Evolutionary conservation across 1,139 yeast species (phyloP), one percentile per base, ranked within the genome.

Genomic region (Geotrichum restrictum): DNA sequence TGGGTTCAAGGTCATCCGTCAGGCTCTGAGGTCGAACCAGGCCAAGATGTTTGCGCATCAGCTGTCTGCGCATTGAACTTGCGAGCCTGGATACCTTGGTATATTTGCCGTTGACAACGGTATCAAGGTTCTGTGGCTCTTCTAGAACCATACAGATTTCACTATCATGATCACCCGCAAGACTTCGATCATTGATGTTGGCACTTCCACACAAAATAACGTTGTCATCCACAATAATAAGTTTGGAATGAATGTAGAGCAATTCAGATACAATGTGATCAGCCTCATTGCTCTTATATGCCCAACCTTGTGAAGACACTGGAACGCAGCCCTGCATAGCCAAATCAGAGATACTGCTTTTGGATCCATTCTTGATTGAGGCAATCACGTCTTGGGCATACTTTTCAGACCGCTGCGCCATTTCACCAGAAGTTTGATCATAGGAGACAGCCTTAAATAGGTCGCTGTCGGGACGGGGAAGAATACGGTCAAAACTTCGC

Each of bases 161-260:
- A 34, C 54, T 46, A 39, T 57, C 60, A 36, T 57, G 60, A 36
- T 57, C 54, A 8, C 60, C 60, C 1, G 48, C 48, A 43, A 56
- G 55, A 16, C 55, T 48, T 22, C 60, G 52, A 13, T 58, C 60
- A 32, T 58, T 58, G 41, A 58, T 57, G 31, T 58, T 58, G n/a
- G 60, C 60, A 29, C 59, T 54, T 8, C 60, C 60, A 33, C 57
- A 53, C 8, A 58, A 27, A 14, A 54, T 56, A n/a, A 48, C 42
- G 11, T 43, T 37, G 39, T 58, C 60, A 39, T 58, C 60, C 13
- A 54, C 57, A 57, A 58, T 58, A 33, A 58, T 33, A 13, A 54
- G 37, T 46, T 60, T 60, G 46, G 55, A 52, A 46, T 56, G 63
- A 47, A 55, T 58, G 49, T 59, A 54, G 34, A 52, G 57, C 40